These are phyloP conservation scores for Parastagonospora nodorum DNA, from an alignment of 2,329 filamentous ascomycete genomes.

Conservation along the genomic window DNA sequence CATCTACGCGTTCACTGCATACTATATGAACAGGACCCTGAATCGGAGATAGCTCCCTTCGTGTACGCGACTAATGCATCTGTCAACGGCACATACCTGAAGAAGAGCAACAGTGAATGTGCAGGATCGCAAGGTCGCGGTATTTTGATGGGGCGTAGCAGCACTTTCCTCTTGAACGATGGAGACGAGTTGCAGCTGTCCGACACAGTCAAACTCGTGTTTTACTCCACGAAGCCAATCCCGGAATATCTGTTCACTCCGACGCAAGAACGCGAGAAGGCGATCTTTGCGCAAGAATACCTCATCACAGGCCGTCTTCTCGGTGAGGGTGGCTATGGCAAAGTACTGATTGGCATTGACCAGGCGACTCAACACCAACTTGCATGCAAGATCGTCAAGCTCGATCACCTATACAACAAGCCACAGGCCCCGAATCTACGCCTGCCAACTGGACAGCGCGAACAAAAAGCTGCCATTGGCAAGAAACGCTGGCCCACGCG, in stretches of 20 bases:
- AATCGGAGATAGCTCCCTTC: conserved; percentile 48
- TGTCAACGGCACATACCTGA: conserved; percentile 48
- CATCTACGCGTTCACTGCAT: conserved; percentile 55
- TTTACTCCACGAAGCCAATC: conserved; percentile 15
- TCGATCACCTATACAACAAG: conserved; percentile 42
- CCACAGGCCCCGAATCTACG: conserved; percentile 8
- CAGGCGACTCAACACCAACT: conserved; percentile 61
- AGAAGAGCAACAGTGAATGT: conserved; percentile 29
- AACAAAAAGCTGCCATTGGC: conserved; percentile 1
- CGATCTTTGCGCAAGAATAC: conserved; percentile 56
- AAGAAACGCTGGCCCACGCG: conserved; percentile 28
- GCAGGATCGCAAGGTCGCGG: conserved; percentile 27
- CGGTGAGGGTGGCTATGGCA: conserved; percentile 60
- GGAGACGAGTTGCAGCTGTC: conserved; percentile 50
- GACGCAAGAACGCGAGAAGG: conserved; percentile 41
- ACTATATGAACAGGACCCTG: conserved; percentile 48
- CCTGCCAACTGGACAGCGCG: conserved; percentile 2
- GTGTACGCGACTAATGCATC: conserved; percentile 56
- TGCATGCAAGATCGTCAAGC: conserved; percentile 70
- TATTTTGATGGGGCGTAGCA: conserved; percentile 39
- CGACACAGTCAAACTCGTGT: conserved; percentile 32
- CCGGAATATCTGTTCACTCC: conserved; percentile 18
- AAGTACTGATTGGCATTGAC: conserved; percentile 62
- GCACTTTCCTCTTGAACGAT: conserved; percentile 50
- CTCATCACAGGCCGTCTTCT: conserved; percentile 56